Evolutionary conservation across 345 rosid genomes (phyloP), one percentile per base, ranked within the genome.

Genomic region (Pelargonium nanum): DNA sequence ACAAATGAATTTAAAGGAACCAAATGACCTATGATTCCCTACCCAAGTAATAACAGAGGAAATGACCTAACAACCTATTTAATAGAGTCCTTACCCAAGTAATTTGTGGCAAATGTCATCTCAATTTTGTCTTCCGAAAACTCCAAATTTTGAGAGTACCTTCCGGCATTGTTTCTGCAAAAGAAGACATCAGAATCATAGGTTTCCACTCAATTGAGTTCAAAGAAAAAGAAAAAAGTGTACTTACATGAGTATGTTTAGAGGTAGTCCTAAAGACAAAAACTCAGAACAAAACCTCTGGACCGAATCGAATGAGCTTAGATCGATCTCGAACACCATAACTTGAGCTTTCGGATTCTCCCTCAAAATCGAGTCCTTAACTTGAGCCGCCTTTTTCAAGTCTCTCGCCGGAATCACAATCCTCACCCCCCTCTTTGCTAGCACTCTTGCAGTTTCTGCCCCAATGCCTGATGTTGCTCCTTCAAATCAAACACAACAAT

Each of bases 401-500:
- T 92, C 84, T 72, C 98, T 89, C 30, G 91, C 95, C 58, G 96
- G 85, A 69, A 92, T 82, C 60, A 89, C 87, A 22, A 87, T 53
- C 71, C 93, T 73, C 64, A 85, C 82, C 12, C 98, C 96, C 76
- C 85, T 87, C 75, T 82, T 86, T 2, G 93, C 96, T 22, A 92
- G 63, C 13, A 85, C 93, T 65, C 86, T 89, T 1, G 91, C 91
- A 2, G 96, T 92, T 69, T 92, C 98, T 2, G 81, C 86, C 65
- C 98, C 98, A 32, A 92, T 89, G 0, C 98, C 98, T 4, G 98
- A 92, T 9, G 96, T 87, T 1, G 91, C 96, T 72, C 98, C 98
- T 92, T 66, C 59, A 26, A 1, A 56, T 10, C 56, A 62, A 16
- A n/a, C 24, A 44, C 48, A 28, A 28, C 48, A 40, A 40, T 30